phyloP scores from a whole-genome alignment of 208 protist species.

The Strigomonas oncopelti region DNA sequence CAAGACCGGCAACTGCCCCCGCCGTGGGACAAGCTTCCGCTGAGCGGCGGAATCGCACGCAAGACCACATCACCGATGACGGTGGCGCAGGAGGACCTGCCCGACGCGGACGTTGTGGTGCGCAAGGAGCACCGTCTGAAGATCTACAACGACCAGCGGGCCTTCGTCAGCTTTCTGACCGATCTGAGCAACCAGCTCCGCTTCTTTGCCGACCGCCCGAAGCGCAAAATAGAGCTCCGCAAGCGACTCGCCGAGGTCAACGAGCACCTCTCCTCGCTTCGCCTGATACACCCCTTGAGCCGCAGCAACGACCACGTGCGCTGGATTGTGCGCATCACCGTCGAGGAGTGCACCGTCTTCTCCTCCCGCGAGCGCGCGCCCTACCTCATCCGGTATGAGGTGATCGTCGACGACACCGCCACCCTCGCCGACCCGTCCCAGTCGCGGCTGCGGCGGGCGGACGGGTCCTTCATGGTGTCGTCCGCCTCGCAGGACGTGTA shows the following conservation, averaged over 20 bases:
- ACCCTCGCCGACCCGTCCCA: conserved; percentile 73
- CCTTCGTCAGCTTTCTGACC: conserved; percentile 71
- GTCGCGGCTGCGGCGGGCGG: conserved; percentile 51
- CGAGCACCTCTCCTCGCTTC: conserved; percentile 39
- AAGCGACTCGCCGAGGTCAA: conserved; percentile 60
- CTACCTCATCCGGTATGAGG: conserved; percentile 82
- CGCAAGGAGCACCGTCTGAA: conserved; percentile 80
- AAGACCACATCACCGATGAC: not conserved
- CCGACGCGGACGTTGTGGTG: conserved; percentile 44
- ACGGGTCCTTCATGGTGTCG: conserved; percentile 58
- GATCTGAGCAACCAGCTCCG: conserved; percentile 72
- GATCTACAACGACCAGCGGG: conserved; percentile 78
- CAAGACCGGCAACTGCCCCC: conserved; percentile 24
- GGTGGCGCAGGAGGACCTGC: conserved; percentile 3
- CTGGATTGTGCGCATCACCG: conserved; percentile 84
- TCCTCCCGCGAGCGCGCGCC: conserved; percentile 83
- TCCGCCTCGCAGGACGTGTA: conserved; percentile 49
- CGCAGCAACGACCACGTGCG: conserved; percentile 53
- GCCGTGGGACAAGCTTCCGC: not conserved
- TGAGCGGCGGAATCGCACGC: not conserved
- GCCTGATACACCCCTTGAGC: conserved; percentile 73
- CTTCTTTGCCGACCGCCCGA: conserved; percentile 51
- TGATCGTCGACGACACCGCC: conserved; percentile 81
- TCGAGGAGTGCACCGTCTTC: conserved; percentile 88
- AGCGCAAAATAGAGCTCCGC: conserved; percentile 73